Conservation (phyloP, 2,329 filamentous ascomycete species). For the Eutypella sp. region DNA sequence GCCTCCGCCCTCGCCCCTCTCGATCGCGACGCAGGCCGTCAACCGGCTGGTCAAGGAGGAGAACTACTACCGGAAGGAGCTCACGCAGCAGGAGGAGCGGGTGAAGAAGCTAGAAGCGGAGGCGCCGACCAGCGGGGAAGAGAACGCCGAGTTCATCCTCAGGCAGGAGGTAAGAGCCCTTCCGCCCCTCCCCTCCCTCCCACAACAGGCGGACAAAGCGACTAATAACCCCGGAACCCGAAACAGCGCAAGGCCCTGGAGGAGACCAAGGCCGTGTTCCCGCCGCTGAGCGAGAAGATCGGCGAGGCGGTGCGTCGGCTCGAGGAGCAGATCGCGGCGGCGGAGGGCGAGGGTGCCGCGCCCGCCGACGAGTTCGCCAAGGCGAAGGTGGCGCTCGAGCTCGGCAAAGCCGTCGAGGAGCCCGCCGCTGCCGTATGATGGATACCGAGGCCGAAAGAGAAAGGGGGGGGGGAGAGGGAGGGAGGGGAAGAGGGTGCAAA, state of each 20-base stretch:
- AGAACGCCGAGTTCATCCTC: conserved; percentile 72
- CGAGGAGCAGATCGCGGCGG: conserved; percentile 69
- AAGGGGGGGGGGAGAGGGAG: neutral
- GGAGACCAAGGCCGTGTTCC: conserved; percentile 82
- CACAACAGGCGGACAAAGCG: too few relatives aligned
- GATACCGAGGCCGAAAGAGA: conserved; percentile 1
- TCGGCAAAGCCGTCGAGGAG: conserved; percentile 39
- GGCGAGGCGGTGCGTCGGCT: conserved; percentile 65
- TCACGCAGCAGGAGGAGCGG: conserved; percentile 66
- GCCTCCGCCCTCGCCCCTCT: conserved; percentile 70
- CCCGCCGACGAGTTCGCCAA: conserved; percentile 46
- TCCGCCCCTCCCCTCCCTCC: neutral
- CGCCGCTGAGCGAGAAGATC: conserved; percentile 66
- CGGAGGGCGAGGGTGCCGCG: conserved; percentile 41
- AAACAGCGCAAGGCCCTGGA: conserved; percentile 70
- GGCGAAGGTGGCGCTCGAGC: conserved; percentile 49
- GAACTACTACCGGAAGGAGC: conserved; percentile 81
- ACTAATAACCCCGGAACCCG: neutral
- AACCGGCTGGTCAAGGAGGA: conserved; percentile 88
- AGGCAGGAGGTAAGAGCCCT: conserved; percentile 71
- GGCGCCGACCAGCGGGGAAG: conserved; percentile 54
- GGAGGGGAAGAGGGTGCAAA: neutral
- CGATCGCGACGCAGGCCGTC: conserved; percentile 75
- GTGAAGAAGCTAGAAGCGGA: conserved; percentile 64
- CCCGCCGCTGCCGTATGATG: conserved; percentile 16